phyloP scores from a whole-genome alignment of 306 rosid genomes.

The Pterocarpus santalinus region DNA sequence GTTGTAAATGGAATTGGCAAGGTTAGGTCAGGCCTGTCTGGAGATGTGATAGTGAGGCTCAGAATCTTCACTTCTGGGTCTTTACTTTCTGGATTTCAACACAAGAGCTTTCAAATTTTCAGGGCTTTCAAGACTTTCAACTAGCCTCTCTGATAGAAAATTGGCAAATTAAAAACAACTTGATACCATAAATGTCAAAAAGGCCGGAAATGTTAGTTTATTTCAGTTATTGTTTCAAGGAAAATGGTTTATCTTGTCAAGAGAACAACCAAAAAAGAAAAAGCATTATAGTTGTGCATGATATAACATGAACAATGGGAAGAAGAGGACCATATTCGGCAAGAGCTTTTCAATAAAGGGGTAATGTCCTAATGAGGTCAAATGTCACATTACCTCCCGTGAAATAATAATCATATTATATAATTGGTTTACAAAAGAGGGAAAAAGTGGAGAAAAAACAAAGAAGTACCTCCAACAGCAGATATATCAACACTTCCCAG shows the following conservation, averaged over 20 bases:
- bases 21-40: slow-evolving; percentile 61
- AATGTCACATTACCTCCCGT: not conserved
- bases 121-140: not conserved
- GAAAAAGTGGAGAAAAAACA: not conserved
- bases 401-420: not conserved
- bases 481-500: slow-evolving; percentile 84
- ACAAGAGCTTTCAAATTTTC: slow-evolving; percentile 19
- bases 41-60: slow-evolving; percentile 65
- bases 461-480: slow-evolving; percentile 68
- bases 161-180: slow-evolving; percentile 26
- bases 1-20: slow-evolving; percentile 67
- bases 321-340: not conserved
- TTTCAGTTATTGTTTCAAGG: not conserved
- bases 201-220: not conserved
- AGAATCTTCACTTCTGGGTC: slow-evolving; percentile 78
- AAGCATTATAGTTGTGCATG: slow-evolving; percentile 5
- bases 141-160: slow-evolving; percentile 1
- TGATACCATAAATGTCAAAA: not conserved
- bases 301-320: not conserved
- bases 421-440: not conserved
- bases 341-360: slow-evolving; percentile 3
- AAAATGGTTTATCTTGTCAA: not conserved
- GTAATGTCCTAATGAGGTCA: not conserved
- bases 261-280: not conserved
- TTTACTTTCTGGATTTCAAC: slow-evolving; percentile 68